Percentiles rank a stretch among this genome's conserved stretches.
phyloP scores from a whole-genome alignment of 345 rosid genomes.

The Citrus australasica region DNA sequence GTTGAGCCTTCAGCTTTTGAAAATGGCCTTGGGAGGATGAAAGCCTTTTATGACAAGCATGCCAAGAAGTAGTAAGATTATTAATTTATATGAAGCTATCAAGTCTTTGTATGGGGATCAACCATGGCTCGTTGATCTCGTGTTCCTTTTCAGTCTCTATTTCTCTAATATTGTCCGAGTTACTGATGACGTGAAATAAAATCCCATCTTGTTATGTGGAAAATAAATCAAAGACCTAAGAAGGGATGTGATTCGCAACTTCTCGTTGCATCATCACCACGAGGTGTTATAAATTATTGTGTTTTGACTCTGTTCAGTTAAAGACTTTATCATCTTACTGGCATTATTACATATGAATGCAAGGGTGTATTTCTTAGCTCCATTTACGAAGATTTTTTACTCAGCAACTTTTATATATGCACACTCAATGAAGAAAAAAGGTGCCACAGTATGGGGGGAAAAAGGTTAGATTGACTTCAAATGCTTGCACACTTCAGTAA shows the following conservation, averaged over 20 bases:
- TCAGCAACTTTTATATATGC: too few relatives aligned
- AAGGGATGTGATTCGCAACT: neutral
- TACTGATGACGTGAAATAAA: neutral
- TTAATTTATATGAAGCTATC: too few relatives aligned
- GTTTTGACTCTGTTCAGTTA: conserved; percentile 11
- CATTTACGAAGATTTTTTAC: too few relatives aligned
- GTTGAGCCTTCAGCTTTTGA: conserved; percentile 27
- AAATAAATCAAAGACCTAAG: neutral
- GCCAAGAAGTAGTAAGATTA: conserved; percentile 17
- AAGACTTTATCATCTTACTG: conserved; percentile 32
- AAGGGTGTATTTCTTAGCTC: too few relatives aligned
- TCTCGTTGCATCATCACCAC: neutral
- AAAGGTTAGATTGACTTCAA: too few relatives aligned
- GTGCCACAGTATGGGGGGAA: too few relatives aligned
- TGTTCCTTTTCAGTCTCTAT: neutral
- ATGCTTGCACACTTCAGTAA: too few relatives aligned
- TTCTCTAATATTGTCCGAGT: neutral
- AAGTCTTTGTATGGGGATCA: neutral
- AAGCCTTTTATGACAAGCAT: conserved; percentile 41
- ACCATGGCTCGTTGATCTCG: neutral
- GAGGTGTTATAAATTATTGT: neutral
- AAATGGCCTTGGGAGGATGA: conserved; percentile 41
- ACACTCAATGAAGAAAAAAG: too few relatives aligned
- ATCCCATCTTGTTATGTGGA: neutral
- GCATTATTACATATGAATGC: too few relatives aligned